Evolutionary conservation across 331 rosid genomes (phyloP).

Genomic region (Pyrus hybrid): DNA sequence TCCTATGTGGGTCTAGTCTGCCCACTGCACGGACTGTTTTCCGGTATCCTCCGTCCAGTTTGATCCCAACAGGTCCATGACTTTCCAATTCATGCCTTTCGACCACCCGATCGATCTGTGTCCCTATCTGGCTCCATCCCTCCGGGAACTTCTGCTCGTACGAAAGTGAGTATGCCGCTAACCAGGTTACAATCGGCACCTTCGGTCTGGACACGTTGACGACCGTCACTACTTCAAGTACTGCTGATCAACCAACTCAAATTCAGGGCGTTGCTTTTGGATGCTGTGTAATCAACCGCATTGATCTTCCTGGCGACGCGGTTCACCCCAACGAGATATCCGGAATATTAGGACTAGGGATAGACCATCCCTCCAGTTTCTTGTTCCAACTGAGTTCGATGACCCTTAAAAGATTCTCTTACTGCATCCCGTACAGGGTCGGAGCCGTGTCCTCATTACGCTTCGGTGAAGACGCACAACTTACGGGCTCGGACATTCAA

Average conservation of each 20-base stretch:
- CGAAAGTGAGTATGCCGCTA: background rate
- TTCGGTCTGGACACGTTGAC: background rate
- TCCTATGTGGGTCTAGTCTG: conserved; percentile 1
- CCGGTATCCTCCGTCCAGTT: background rate
- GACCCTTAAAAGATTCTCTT: background rate
- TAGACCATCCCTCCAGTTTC: background rate
- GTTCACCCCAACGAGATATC: background rate
- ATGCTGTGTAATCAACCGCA: background rate
- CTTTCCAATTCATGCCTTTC: background rate
- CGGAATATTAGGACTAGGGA: background rate
- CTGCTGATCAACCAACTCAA: background rate
- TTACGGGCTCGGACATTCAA: background rate
- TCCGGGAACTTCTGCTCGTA: background rate
- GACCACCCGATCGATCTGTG: background rate
- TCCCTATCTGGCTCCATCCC: background rate
- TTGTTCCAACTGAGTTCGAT: background rate
- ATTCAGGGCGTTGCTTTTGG: background rate
- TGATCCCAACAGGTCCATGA: background rate
- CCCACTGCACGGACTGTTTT: background rate
- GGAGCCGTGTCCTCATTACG: background rate
- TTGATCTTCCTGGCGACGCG: background rate
- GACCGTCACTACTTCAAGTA: background rate
- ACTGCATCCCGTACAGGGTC: background rate
- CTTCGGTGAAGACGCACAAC: background rate
- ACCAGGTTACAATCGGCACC: background rate